phyloP scores from a whole-genome alignment of 2,329 filamentous ascomycete species.

The Purpureocillium takamizusanense region DNA sequence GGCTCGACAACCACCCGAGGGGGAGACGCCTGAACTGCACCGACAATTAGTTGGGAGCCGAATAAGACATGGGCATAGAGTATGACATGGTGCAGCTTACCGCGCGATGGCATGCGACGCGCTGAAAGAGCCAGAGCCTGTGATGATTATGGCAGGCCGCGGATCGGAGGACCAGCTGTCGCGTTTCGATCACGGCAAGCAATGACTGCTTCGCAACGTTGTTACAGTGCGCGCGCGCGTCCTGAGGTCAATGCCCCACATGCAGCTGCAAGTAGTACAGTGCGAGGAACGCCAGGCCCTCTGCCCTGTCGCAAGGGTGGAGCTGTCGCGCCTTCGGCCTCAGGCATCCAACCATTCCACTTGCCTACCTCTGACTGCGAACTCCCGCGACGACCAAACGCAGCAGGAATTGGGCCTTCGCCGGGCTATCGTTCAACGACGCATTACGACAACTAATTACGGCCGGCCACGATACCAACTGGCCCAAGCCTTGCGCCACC shows the following conservation, averaged over 20 bases:
- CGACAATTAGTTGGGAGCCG: conserved; percentile 3
- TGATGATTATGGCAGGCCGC: background rate
- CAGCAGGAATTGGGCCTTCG: no score
- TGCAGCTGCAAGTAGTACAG: no score
- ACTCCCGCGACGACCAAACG: no score
- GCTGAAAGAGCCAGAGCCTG: conserved; percentile 1
- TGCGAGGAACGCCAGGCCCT: no score
- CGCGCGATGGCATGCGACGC: conserved; percentile 4
- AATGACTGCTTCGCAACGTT: conserved; percentile 4
- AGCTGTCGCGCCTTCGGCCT: no score
- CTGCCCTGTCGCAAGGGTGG: no score
- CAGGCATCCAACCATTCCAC: conserved; percentile 9
- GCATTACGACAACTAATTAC: background rate
- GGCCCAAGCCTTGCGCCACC: no score
- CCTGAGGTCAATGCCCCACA: background rate
- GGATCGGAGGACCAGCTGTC: conserved; percentile 5
- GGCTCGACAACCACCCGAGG: conserved; percentile 3
- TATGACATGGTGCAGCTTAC: background rate
- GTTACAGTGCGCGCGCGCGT: conserved; percentile 9
- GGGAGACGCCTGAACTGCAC: background rate
- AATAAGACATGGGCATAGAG: no score
- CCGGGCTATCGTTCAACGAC: no score
- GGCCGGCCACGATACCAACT: background rate
- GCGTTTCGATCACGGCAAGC: conserved; percentile 8
- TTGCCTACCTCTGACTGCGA: no score